phyloP scores from a whole-genome alignment of 805 yeast species.

The Metschnikowia vanudenii region DNA sequence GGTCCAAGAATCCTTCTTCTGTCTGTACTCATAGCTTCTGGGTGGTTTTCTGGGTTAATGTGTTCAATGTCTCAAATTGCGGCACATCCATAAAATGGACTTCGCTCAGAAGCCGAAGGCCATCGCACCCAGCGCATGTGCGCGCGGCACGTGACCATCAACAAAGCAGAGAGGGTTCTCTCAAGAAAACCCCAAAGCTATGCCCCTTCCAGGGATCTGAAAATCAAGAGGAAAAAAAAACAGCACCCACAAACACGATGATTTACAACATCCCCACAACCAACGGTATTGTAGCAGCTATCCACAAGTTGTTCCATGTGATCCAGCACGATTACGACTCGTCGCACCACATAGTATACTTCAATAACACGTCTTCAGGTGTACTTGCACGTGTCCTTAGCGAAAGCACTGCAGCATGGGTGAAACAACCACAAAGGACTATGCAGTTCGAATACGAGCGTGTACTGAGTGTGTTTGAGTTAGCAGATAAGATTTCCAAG shows the following conservation, averaged over 20 bases:
- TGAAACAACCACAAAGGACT: conserved; percentile 8
- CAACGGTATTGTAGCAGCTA: conserved; percentile 4
- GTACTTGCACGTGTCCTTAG: conserved; percentile 15
- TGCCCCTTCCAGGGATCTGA: too few species aligned
- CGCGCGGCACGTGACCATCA: too few species aligned
- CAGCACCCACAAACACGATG: not conserved
- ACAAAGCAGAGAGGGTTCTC: too few species aligned
- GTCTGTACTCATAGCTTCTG: conserved; percentile 46
- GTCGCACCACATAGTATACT: conserved; percentile 11
- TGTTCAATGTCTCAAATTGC: too few species aligned
- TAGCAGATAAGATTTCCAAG: conserved; percentile 3
- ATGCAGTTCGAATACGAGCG: conserved; percentile 18
- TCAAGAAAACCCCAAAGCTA: too few species aligned
- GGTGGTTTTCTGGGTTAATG: too few species aligned
- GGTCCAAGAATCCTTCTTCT: conserved; percentile 90
- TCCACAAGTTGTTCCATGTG: conserved; percentile 10
- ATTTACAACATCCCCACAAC: conserved; percentile 7
- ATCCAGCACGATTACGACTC: conserved; percentile 3
- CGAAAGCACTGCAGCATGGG: conserved; percentile 11
- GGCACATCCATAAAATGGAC: too few species aligned
- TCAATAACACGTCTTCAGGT: conserved; percentile 17
- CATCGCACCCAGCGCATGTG: too few species aligned
- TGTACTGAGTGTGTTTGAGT: conserved; percentile 12
- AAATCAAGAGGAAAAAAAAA: too few species aligned
- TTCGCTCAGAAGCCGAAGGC: too few species aligned